phyloP scores from a whole-genome alignment of 352 stramenopile genomes.

The Pythium dissimile region DNA sequence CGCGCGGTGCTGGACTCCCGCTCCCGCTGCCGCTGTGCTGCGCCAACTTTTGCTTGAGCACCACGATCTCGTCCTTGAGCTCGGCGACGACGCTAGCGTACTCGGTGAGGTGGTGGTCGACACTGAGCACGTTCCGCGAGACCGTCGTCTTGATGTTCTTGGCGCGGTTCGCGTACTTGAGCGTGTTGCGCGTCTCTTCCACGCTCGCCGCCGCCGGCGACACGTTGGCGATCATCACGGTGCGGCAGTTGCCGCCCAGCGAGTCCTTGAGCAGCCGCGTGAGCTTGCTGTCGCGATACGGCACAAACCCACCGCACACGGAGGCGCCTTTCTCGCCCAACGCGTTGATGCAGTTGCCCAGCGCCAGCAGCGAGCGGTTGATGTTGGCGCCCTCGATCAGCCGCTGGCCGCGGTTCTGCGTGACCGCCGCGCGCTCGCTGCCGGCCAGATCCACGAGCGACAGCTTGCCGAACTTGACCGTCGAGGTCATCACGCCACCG shows the following conservation, averaged over 20 bases:
- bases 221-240: conserved; percentile 93
- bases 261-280: conserved; percentile 90
- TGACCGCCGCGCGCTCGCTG: conserved; percentile 88
- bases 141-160: conserved; percentile 94
- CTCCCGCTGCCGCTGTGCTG: conserved; percentile 16
- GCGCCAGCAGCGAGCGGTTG: conserved; percentile 86
- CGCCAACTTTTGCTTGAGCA: conserved; percentile 64
- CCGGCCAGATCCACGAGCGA: conserved; percentile 90
- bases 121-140: conserved; percentile 79
- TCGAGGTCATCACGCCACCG: conserved; percentile 16
- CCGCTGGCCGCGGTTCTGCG: conserved; percentile 83
- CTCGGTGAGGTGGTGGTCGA: conserved; percentile 85
- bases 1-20: no score
- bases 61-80: conserved; percentile 83
- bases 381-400: conserved; percentile 92
- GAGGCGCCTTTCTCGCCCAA: conserved; percentile 68
- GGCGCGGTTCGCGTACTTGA: conserved; percentile 91
- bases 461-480: conserved; percentile 84
- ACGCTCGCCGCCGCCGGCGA: conserved; percentile 73
- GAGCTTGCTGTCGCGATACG: conserved; percentile 88
- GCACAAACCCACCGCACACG: conserved; percentile 41
- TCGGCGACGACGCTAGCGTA: conserved; percentile 85
- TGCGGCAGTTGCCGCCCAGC: conserved; percentile 91
- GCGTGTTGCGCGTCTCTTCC: conserved; percentile 88
- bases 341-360: conserved; percentile 94